phyloP scores from a whole-genome alignment of 2,329 filamentous ascomycete species.

The Akanthomyces dipterigenus region DNA sequence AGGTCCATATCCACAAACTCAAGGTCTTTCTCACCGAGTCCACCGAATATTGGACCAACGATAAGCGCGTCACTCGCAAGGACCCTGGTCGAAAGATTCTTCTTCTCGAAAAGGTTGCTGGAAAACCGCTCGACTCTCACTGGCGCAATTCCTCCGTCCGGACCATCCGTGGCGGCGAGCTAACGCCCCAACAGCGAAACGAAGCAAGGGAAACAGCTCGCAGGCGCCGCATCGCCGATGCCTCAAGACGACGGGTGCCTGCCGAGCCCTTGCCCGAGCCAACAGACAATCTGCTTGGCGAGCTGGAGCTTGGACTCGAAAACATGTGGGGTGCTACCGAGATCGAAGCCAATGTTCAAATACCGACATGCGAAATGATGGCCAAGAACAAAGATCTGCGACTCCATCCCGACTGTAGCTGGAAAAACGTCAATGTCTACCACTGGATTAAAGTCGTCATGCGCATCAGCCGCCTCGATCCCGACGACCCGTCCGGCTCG shows the following conservation, averaged over 20 bases:
- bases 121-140: conserved; percentile 63
- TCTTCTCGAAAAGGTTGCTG: conserved; percentile 81
- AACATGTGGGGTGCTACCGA: conserved; percentile 79
- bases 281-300: conserved; percentile 69
- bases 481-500: conserved; percentile 60
- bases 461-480: conserved; percentile 79
- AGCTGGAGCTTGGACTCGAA: conserved; percentile 64
- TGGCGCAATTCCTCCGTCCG: conserved; percentile 72
- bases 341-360: conserved; percentile 88
- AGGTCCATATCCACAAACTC: conserved; percentile 87
- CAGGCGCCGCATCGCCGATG: conserved; percentile 48
- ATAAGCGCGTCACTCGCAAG: conserved; percentile 76
- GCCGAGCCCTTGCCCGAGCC: conserved; percentile 41
- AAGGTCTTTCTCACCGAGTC: conserved; percentile 89
- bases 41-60: conserved; percentile 82
- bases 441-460: conserved; percentile 98
- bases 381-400: conserved; percentile 59
- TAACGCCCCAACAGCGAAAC: conserved; percentile 43
- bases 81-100: conserved; percentile 79
- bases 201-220: conserved; percentile 42
- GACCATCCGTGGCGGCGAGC: conserved; percentile 73
- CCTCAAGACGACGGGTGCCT: conserved; percentile 32
- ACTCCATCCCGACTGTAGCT: conserved; percentile 85
- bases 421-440: conserved; percentile 87
- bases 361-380: conserved; percentile 85